Conservation (phyloP, 2,329 filamentous ascomycete genomes). For the Akanthomyces lecanii region DNA sequence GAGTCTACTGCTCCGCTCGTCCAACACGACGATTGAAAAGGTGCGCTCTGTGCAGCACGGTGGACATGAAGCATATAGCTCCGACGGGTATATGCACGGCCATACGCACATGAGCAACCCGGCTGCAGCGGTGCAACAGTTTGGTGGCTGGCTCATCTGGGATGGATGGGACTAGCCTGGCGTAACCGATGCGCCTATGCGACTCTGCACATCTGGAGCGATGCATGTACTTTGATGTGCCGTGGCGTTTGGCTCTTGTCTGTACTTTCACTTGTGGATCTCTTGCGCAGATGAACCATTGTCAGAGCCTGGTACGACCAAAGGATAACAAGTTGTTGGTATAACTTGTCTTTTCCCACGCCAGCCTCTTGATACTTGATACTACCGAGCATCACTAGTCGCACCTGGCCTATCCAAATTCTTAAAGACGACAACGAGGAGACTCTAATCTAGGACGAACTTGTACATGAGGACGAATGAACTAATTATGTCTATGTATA, state of each 20-base stretch:
- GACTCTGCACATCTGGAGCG: not conserved
- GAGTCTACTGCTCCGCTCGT: slow-evolving; percentile 41
- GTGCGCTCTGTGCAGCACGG: slow-evolving; percentile 20
- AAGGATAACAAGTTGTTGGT: too few relatives aligned
- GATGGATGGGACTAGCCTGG: slow-evolving; percentile 34
- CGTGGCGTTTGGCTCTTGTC: too few relatives aligned
- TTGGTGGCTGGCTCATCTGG: slow-evolving; percentile 37
- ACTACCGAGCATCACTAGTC: not conserved
- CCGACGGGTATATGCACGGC: slow-evolving; percentile 27
- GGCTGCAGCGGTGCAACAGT: slow-evolving; percentile 26
- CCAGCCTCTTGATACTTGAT: too few relatives aligned
- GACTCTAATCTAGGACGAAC: not conserved
- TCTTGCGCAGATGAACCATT: too few relatives aligned
- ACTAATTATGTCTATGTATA: not conserved
- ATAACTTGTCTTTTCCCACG: too few relatives aligned
- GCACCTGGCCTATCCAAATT: not conserved
- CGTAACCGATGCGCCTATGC: too few relatives aligned
- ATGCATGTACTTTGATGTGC: not conserved
- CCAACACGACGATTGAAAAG: slow-evolving; percentile 40
- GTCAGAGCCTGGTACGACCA: too few relatives aligned
- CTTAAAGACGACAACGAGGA: not conserved
- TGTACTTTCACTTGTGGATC: too few relatives aligned
- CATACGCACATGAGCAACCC: slow-evolving; percentile 27
- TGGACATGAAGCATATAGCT: slow-evolving; percentile 22
- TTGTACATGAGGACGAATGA: not conserved